Evolutionary conservation across 2,329 filamentous ascomycete genomes (phyloP).

Genomic region (Fusarium paranaense): DNA sequence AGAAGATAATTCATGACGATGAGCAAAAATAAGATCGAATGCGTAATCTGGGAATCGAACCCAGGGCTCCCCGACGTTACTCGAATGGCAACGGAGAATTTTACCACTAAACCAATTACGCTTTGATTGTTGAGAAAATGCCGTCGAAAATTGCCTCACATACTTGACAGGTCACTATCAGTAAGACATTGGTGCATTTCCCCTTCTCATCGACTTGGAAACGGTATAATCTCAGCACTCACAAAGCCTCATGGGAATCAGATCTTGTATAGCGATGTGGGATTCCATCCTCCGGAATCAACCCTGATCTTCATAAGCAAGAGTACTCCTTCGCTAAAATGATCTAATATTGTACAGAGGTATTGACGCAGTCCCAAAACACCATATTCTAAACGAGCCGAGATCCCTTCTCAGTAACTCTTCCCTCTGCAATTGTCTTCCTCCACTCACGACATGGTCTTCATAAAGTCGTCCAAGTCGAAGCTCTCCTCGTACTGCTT

Average conservation of each 20-base stretch:
- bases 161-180: not conserved
- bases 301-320: slow-evolving; percentile 40
- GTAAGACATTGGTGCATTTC: not conserved
- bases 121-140: not conserved
- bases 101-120: slow-evolving; percentile 42
- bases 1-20: not conserved
- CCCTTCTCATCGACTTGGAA: too few relatives aligned
- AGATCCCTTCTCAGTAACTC: slow-evolving; percentile 12
- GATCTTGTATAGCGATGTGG: not conserved
- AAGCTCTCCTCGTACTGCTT: slow-evolving; percentile 98
- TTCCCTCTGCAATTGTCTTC: not conserved
- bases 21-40: not conserved
- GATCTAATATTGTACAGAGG: slow-evolving; percentile 43
- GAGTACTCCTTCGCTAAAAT: slow-evolving; percentile 45
- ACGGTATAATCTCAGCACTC: not conserved
- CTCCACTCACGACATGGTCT: slow-evolving; percentile 78
- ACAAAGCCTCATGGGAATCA: not conserved
- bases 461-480: slow-evolving; percentile 93
- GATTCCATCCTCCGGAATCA: slow-evolving; percentile 8
- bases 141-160: not conserved
- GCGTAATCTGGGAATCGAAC: slow-evolving; percentile 42
- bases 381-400: slow-evolving; percentile 30
- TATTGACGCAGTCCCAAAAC: slow-evolving; percentile 35
- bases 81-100: slow-evolving; percentile 40
- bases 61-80: slow-evolving; percentile 37